A percentile compares a stretch with the other conserved stretches of the same genome.
Conservation (phyloP, 345 rosid genomes). For the Mercurialis annua region DNA sequence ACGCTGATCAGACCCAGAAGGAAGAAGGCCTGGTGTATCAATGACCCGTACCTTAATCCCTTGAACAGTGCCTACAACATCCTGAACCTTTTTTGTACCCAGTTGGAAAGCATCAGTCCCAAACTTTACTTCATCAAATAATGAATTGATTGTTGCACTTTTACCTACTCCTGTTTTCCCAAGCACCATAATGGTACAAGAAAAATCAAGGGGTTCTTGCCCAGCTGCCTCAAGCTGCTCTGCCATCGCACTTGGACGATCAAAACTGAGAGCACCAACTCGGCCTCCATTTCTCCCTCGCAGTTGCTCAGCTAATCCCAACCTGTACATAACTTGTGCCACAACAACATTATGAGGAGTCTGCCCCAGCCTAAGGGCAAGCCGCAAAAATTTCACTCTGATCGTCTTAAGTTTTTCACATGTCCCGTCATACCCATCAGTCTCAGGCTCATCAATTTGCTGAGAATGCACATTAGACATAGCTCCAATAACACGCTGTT, state of each 20-base stretch:
- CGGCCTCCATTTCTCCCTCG: slow-evolving; percentile 98
- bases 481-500: slow-evolving; percentile 71
- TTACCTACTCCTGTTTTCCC: slow-evolving; percentile 99
- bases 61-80: slow-evolving; percentile 91
- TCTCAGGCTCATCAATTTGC: slow-evolving; percentile 77
- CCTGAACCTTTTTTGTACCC: slow-evolving; percentile 92
- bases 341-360: slow-evolving; percentile 99
- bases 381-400: slow-evolving; percentile 94
- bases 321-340: slow-evolving; percentile 95
- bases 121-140: slow-evolving; percentile 88
- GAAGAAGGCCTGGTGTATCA: slow-evolving; percentile 95
- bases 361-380: slow-evolving; percentile 96
- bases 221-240: slow-evolving; percentile 96
- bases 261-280: slow-evolving; percentile 97
- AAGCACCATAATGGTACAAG: slow-evolving; percentile 97
- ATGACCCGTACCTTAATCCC: slow-evolving; percentile 96
- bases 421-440: slow-evolving; percentile 85
- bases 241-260: slow-evolving; percentile 98
- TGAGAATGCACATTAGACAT: slow-evolving; percentile 53
- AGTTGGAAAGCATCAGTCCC: slow-evolving; percentile 84
- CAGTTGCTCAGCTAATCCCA: slow-evolving; percentile 96
- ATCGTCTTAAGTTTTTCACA: slow-evolving; percentile 97
- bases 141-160: slow-evolving; percentile 96
- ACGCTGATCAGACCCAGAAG: slow-evolving; percentile 90
- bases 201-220: slow-evolving; percentile 93